phyloP scores from a whole-genome alignment of 176 grass and related monocot genomes.

The Cocos nucifera region DNA sequence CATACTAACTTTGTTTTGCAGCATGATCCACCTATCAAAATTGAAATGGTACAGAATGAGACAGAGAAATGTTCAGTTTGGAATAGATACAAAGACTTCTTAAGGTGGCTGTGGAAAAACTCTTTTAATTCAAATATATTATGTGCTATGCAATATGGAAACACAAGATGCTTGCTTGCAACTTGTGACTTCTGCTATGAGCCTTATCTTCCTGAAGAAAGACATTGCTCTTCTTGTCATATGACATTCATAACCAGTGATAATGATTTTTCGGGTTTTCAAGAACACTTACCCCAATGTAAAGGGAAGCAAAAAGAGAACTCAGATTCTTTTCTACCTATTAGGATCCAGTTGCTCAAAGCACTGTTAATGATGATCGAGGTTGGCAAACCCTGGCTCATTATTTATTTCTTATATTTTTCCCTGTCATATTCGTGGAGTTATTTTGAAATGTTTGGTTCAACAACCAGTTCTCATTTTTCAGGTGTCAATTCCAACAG shows the following conservation, averaged over 20 bases:
- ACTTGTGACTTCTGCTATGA: slow-evolving; percentile 57
- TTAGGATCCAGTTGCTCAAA: slow-evolving; percentile 77
- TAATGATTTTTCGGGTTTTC: slow-evolving; percentile 22
- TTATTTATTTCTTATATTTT: too few species aligned
- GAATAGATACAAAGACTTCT: slow-evolving; percentile 44
- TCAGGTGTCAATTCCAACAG: slow-evolving; percentile 69
- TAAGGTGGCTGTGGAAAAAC: slow-evolving; percentile 84
- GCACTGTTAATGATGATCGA: slow-evolving; percentile 53
- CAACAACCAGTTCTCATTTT: slow-evolving; percentile 9
- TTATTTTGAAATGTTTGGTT: too few species aligned
- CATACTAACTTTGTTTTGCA: slow-evolving; percentile 19
- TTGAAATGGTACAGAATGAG: slow-evolving; percentile 56
- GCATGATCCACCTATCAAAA: slow-evolving; percentile 54
- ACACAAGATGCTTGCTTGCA: slow-evolving; percentile 51
- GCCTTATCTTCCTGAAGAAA: slow-evolving; percentile 64
- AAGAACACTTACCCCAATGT: slow-evolving; percentile 56
- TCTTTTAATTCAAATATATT: slow-evolving; percentile 33
- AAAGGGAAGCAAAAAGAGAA: slow-evolving; percentile 48
- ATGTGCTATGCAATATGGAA: slow-evolving; percentile 45
- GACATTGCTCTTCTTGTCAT: slow-evolving; percentile 75
- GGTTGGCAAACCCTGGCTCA: slow-evolving; percentile 10
- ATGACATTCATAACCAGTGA: slow-evolving; percentile 57
- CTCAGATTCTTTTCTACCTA: slow-evolving; percentile 34
- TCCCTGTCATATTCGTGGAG: too few species aligned
- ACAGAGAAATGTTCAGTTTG: slow-evolving; percentile 51